These are phyloP conservation scores for Aquilaria sinensis DNA, from an alignment of 345 rosid genomes.

Conservation along the genomic window DNA sequence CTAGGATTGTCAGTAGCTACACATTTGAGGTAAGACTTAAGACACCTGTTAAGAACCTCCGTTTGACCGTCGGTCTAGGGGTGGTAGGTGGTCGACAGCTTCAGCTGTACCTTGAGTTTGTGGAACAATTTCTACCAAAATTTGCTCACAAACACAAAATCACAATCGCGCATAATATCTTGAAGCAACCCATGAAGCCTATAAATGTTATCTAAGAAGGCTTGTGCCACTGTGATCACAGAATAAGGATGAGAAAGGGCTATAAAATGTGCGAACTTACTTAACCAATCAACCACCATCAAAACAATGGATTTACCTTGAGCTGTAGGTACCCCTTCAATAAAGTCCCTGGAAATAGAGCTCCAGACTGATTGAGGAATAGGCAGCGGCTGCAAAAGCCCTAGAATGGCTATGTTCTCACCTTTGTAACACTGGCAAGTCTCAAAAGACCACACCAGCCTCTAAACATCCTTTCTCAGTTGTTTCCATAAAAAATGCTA, in stretches of 20 bases:
- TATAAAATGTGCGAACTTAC: neutral
- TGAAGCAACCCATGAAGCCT: too few species aligned
- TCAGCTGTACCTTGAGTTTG: neutral
- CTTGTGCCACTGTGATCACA: neutral
- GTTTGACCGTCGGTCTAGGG: conserved; percentile 1
- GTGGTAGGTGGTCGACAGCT: neutral
- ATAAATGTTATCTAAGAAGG: too few species aligned
- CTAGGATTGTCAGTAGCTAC: neutral
- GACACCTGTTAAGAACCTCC: neutral
- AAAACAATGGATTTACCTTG: neutral
- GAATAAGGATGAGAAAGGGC: neutral
- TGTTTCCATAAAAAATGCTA: neutral
- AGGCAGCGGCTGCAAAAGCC: neutral
- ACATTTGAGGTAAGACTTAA: neutral
- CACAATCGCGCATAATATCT: too few species aligned
- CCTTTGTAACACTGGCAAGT: neutral
- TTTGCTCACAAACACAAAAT: too few species aligned
- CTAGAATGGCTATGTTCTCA: neutral
- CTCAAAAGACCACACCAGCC: neutral
- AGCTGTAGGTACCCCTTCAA: neutral
- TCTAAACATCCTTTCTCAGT: neutral
- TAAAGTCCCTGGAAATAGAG: neutral
- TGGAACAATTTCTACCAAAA: too few species aligned
- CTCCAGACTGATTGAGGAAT: neutral
- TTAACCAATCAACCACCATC: neutral